Percentiles rank a stretch among this genome's conserved stretches.
Evolutionary conservation across 2,329 filamentous ascomycete genomes (phyloP).

Genomic region (Colletotrichum truncatum): DNA sequence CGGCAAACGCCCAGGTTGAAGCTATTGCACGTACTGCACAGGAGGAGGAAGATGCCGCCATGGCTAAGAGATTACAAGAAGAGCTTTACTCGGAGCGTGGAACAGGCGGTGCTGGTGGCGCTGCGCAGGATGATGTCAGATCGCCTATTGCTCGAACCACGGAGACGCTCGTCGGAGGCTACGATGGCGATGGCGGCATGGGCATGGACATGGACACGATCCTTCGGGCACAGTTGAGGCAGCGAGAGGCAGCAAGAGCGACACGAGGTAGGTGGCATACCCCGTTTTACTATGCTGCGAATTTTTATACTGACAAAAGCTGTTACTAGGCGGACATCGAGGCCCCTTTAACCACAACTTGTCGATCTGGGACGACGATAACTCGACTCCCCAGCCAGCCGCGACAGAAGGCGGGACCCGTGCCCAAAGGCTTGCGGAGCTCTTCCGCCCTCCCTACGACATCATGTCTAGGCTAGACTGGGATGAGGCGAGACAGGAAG

Average conservation of each 20-base stretch:
- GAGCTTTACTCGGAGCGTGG: constrained; percentile 76
- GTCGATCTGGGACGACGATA: constrained; percentile 47
- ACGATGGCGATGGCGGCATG: constrained; percentile 63
- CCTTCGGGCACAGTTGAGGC: constrained; percentile 72
- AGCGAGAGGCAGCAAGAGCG: constrained; percentile 23
- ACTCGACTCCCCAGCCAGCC: constrained; percentile 25
- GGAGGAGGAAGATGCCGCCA: constrained; percentile 90
- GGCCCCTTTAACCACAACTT: constrained; percentile 50
- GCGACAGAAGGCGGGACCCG: constrained; percentile 66
- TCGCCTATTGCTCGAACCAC: constrained; percentile 92
- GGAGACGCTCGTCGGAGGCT: constrained; percentile 84
- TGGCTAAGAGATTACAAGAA: constrained; percentile 91
- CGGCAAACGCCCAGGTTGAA: constrained; percentile 43
- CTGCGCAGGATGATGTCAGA: constrained; percentile 72
- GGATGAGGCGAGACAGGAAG: constrained; percentile 85
- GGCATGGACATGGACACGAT: constrained; percentile 62
- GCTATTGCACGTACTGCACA: constrained; percentile 58
- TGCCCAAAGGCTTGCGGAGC: constrained; percentile 82
- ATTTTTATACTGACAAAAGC: not conserved
- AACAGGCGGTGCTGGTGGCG: constrained; percentile 49
- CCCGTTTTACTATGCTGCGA: not conserved
- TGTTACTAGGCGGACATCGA: constrained; percentile 18
- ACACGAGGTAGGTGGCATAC: constrained; percentile 34
- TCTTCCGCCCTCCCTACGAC: constrained; percentile 93
- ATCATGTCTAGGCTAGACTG: constrained; percentile 81